These are phyloP conservation scores for Oryza longistaminata DNA, from an alignment of 176 grass and related monocot species.

Conservation along the genomic window DNA sequence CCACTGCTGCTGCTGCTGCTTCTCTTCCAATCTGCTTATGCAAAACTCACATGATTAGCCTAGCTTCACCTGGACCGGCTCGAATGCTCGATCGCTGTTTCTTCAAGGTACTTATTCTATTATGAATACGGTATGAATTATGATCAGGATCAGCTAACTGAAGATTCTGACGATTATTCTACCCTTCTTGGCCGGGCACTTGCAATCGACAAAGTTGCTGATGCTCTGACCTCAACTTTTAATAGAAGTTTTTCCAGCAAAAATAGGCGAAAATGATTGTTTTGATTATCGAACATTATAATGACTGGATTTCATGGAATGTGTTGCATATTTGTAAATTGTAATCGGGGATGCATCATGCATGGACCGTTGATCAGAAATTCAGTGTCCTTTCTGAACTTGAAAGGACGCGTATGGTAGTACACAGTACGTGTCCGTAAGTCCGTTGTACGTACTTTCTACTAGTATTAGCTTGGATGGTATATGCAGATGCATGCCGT, in stretches of 20 bases:
- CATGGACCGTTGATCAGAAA: no score
- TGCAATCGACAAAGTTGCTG: not conserved
- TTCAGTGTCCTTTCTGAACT: no score
- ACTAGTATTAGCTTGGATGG: no score
- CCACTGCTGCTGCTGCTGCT: not conserved
- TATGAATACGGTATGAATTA: not conserved
- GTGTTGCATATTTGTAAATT: no score
- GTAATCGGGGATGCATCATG: no score
- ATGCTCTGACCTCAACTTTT: not conserved
- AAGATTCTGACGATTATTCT: not conserved
- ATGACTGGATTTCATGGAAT: no score
- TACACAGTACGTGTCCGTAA: not conserved
- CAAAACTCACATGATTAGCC: not conserved
- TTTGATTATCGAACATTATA: not conserved
- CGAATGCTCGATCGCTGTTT: no score
- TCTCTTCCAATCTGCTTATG: not conserved
- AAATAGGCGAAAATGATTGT: not conserved
- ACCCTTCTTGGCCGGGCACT: not conserved
- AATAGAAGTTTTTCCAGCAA: not conserved
- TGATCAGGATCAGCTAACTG: not conserved
- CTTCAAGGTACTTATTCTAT: not conserved
- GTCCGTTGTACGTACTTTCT: no score
- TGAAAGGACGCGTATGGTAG: not conserved
- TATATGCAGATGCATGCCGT: not conserved
- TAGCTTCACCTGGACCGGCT: not conserved